Conservation (phyloP, 2,329 filamentous ascomycete species). For the Pseudogymnoascus sp. region DNA sequence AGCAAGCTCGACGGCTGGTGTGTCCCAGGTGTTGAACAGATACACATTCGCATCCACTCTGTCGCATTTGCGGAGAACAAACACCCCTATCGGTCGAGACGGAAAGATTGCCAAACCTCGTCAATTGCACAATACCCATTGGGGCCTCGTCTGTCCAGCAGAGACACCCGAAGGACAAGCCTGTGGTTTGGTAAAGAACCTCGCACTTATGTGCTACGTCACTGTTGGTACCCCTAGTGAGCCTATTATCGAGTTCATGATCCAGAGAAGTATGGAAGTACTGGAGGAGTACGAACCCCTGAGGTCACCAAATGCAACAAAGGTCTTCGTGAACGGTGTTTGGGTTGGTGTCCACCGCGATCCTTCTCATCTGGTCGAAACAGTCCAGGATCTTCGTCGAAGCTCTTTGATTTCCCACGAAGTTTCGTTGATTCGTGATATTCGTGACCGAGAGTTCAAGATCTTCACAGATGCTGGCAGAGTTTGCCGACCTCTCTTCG, state of each 20-base stretch:
- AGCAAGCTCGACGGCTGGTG: slow-evolving; percentile 86
- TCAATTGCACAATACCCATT: slow-evolving; percentile 97
- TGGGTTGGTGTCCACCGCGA: slow-evolving; percentile 96
- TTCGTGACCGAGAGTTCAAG: slow-evolving; percentile 95
- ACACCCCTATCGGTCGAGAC: slow-evolving; percentile 94
- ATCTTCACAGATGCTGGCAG: slow-evolving; percentile 96
- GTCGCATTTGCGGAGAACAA: slow-evolving; percentile 93
- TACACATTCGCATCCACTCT: slow-evolving; percentile 96
- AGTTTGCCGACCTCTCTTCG: slow-evolving; percentile 88
- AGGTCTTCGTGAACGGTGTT: slow-evolving; percentile 95
- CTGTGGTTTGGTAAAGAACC: slow-evolving; percentile 95
- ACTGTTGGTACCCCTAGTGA: slow-evolving; percentile 88
- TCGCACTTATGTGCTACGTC: slow-evolving; percentile 97
- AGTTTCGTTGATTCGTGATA: slow-evolving; percentile 90
- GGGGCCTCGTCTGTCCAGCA: slow-evolving; percentile 93
- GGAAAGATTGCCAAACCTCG: slow-evolving; percentile 97
- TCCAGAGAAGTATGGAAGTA: slow-evolving; percentile 89
- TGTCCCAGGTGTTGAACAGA: slow-evolving; percentile 94
- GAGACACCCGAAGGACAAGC: slow-evolving; percentile 98
- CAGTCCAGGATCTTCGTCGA: slow-evolving; percentile 68
- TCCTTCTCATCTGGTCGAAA: slow-evolving; percentile 72
- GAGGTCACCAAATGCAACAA: slow-evolving; percentile 83
- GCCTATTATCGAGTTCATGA: slow-evolving; percentile 91
- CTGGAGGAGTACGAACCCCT: slow-evolving; percentile 89
- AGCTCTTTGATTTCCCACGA: slow-evolving; percentile 81